Conservation (phyloP, 208 protist species). For the Leishmania turanica region DNA sequence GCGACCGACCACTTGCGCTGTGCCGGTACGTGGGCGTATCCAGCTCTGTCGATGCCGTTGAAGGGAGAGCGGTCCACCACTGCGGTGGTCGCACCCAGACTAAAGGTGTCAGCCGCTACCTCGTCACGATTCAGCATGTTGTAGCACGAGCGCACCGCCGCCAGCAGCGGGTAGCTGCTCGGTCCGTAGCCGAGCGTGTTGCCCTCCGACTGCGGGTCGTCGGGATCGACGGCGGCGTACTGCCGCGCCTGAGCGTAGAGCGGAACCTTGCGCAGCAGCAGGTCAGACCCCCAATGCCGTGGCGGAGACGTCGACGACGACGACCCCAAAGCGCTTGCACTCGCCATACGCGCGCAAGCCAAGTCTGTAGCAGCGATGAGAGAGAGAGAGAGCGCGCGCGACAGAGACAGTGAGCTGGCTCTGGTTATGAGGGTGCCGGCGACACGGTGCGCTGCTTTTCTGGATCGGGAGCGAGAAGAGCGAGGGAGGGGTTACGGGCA, state of each 20-base stretch:
- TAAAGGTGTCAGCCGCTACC: background rate
- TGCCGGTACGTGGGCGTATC: slow-evolving; percentile 20
- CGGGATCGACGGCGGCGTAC: slow-evolving; percentile 26
- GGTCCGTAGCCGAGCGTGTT: slow-evolving; percentile 62
- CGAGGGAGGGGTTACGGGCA: background rate
- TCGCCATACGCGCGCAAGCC: slow-evolving; percentile 2
- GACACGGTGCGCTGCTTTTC: background rate
- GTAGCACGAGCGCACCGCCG: slow-evolving; percentile 25
- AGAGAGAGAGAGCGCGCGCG: background rate
- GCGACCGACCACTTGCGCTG: slow-evolving; percentile 25
- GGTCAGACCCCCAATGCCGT: slow-evolving; percentile 38
- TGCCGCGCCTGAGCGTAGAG: slow-evolving; percentile 50
- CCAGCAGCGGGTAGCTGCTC: slow-evolving; percentile 51
- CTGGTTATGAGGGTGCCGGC: too few species aligned
- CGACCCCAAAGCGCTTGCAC: background rate
- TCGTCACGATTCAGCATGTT: slow-evolving; percentile 11
- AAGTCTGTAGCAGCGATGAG: background rate
- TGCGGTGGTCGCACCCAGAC: background rate
- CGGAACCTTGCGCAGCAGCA: slow-evolving; percentile 63
- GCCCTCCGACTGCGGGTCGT: slow-evolving; percentile 48
- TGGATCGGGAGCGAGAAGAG: background rate
- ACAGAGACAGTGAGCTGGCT: background rate
- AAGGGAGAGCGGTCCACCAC: slow-evolving; percentile 26
- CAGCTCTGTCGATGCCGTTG: slow-evolving; percentile 24
- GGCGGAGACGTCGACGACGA: background rate